These are phyloP conservation scores for Oryza meyeriana DNA, from an alignment of 176 grass and related monocot genomes.

Conservation along the genomic window DNA sequence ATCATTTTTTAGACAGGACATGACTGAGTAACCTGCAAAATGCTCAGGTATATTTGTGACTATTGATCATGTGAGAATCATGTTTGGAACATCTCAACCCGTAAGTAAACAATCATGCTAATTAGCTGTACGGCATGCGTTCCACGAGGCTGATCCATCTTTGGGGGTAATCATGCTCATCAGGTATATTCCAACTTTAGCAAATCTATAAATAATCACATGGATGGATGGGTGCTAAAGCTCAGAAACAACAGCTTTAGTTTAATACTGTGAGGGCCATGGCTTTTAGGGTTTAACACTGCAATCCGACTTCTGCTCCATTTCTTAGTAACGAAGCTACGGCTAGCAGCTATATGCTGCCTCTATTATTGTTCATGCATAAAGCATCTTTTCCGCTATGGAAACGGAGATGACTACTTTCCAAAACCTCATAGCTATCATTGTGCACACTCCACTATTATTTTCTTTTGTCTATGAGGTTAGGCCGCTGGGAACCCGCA, in stretches of 20 bases:
- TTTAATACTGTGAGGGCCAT: constrained; percentile 1
- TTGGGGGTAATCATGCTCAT: background rate
- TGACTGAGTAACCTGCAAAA: background rate
- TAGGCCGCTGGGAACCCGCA: background rate
- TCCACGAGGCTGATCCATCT: constrained; percentile 23
- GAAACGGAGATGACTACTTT: background rate
- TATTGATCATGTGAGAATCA: constrained; percentile 19
- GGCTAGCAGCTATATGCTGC: background rate
- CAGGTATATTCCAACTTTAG: background rate
- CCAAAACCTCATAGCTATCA: background rate
- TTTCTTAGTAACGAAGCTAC: constrained; percentile 50
- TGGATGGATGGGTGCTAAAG: background rate
- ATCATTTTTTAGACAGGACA: background rate
- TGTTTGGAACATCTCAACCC: background rate
- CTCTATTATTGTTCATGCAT: background rate
- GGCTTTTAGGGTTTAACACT: constrained; percentile 19
- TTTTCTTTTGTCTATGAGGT: background rate
- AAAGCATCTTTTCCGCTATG: background rate
- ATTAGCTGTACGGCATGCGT: background rate
- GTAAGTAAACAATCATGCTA: background rate
- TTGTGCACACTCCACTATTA: background rate
- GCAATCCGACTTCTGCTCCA: background rate
- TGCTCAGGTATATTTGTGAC: background rate
- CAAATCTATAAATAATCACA: constrained; percentile 21
- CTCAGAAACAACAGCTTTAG: background rate